Base-by-base conservation (phyloP, 78 protist genomes). In the Chrysochromulina tobinii region DNA sequence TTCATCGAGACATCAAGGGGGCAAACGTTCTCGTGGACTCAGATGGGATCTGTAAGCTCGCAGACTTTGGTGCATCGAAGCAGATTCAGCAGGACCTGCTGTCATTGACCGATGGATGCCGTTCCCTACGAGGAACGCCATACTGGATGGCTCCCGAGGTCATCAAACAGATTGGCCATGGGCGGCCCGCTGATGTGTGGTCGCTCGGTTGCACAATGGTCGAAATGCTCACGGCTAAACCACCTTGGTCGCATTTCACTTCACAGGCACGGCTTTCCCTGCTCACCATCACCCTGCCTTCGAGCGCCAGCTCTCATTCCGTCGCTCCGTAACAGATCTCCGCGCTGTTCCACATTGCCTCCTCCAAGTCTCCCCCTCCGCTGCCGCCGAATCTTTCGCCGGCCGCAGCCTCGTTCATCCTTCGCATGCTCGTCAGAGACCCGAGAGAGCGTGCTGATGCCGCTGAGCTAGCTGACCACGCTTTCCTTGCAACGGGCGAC, bases 71-170 rank as follows among this genome's bases (percentile, higher is more conserved):
- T 17, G 73, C 91, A 2, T 20, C 91, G 21, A n/a, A 18, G 55
- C n/a, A 1, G 38, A 81, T 92, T 8, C 48, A 9, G 64, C 51
- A 89, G 57, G 38, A 48, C 53, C 27, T 48, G 48, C 6, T 14
- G 20, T 57, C 68, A 38, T 38, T 38, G 38, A 38, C 38, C 38
- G 53, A 89, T 15, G 92, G 66, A 15, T 0, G 17, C 50, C 1
- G 54, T 1, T 88, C 92, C 58, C 92, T 92, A 4, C 4, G 27
- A 8, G 94, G 94, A 50, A 93, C 92, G 57, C 94, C 94, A 2
- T 89, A 85, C 85, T 93, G 94, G 94, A 93, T 93, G 94, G 92
- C 94, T 0, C 94, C 94, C n/a, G 94, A 93, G 87, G 87, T 92
- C 51, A 50, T 89, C 75, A 95, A 90, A 61, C 93, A 92, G 79